These are phyloP conservation scores for Acacia crassicarpa DNA, from an alignment of 306 rosid genomes.

Conservation along the genomic window DNA sequence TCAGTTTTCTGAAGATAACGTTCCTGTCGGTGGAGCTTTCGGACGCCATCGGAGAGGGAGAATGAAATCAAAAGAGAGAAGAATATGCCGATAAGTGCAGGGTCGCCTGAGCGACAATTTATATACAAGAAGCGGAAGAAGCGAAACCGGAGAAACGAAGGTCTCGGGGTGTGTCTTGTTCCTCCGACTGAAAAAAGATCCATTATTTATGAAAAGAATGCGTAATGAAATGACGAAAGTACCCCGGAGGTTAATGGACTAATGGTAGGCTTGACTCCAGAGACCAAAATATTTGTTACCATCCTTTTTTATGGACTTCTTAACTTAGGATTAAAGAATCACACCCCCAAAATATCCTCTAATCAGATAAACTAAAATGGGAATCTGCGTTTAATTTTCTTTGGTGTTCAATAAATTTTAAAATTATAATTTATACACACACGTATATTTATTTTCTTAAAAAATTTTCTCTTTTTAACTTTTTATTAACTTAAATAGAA, in stretches of 20 bases:
- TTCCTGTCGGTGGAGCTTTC: slow-evolving; percentile 67
- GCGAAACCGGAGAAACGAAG: slow-evolving; percentile 18
- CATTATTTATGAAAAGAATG: not conserved
- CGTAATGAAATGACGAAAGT: not conserved
- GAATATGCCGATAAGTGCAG: slow-evolving; percentile 19
- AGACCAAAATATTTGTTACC: not conserved
- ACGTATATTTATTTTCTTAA: not conserved
- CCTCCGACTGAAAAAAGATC: slow-evolving; percentile 6
- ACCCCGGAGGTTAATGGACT: not conserved
- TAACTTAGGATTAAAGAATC: not conserved
- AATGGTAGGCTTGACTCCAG: not conserved
- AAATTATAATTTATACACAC: too few relatives aligned
- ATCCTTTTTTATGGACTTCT: not conserved
- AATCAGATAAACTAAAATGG: not conserved
- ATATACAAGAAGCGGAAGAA: slow-evolving; percentile 9
- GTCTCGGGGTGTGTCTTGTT: not conserved
- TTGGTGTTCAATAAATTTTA: not conserved
- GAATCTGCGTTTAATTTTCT: not conserved
- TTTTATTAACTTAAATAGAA: not conserved
- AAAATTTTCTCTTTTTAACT: not conserved
- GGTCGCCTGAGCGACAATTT: slow-evolving; percentile 30
- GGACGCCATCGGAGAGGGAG: slow-evolving; percentile 59
- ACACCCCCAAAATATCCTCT: not conserved
- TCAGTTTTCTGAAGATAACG: slow-evolving; percentile 68
- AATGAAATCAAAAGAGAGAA: slow-evolving; percentile 16